Conservation (phyloP, 106 monocot species). For the Dendrobium huoshanense region DNA sequence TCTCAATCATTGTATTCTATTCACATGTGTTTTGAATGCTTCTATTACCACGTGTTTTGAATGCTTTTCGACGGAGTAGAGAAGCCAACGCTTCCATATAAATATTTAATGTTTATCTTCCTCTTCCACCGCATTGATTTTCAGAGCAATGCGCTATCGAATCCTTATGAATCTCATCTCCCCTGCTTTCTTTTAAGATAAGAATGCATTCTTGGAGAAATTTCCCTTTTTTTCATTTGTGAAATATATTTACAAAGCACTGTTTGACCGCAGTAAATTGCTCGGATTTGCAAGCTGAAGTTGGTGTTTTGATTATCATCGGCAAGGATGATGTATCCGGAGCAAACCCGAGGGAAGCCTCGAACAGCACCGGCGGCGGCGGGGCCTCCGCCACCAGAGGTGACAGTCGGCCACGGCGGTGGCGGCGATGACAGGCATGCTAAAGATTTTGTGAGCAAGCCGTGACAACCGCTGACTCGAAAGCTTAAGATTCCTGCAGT, state of each 20-base stretch:
- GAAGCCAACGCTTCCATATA: too few species aligned
- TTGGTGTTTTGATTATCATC: constrained; percentile 1
- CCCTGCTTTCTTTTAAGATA: neutral
- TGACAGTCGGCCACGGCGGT: constrained; percentile 11
- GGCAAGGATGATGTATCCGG: constrained; percentile 5
- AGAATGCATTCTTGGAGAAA: neutral
- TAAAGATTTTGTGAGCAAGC: constrained; percentile 29
- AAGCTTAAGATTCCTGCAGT: constrained; percentile 55
- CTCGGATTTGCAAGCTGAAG: neutral
- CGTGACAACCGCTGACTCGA: constrained; percentile 65
- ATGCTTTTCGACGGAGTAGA: too few species aligned
- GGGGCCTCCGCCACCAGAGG: constrained; percentile 7
- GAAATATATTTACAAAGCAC: too few species aligned
- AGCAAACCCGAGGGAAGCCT: neutral
- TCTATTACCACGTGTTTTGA: too few species aligned
- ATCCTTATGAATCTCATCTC: neutral
- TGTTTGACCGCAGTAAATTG: neutral
- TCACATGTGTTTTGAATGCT: too few species aligned
- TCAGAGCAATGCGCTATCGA: neutral
- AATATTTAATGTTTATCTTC: neutral
- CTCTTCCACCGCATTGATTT: neutral
- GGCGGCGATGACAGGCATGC: constrained; percentile 18
- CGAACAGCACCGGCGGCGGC: neutral
- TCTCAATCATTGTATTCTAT: too few species aligned
- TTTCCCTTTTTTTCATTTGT: neutral